phyloP scores from a whole-genome alignment of 768 basidiomycete genomes.

The Rhizopogon salebrosus region DNA sequence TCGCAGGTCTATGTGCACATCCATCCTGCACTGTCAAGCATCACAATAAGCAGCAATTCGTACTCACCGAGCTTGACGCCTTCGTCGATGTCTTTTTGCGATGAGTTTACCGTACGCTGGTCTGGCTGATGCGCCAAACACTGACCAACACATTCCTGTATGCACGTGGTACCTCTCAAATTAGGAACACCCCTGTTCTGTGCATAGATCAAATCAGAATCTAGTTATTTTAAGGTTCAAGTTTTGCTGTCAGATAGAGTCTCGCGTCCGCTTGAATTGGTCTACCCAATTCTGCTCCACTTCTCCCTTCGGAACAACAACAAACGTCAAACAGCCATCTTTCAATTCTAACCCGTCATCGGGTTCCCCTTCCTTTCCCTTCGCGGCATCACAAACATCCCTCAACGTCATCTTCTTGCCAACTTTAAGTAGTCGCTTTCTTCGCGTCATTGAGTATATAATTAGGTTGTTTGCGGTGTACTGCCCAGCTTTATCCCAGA shows the following conservation, averaged over 20 bases:
- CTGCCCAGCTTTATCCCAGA: conserved; percentile 72
- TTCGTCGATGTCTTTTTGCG: conserved; percentile 38
- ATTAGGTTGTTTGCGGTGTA: conserved; percentile 62
- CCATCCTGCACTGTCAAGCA: conserved; percentile 10
- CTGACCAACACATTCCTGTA: conserved; percentile 16
- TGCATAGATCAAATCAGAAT: too few species aligned
- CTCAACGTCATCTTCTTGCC: conserved; percentile 85
- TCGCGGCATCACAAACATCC: conserved; percentile 66
- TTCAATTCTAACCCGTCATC: conserved; percentile 81
- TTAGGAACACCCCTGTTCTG: not conserved
- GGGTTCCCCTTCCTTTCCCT: conserved; percentile 51
- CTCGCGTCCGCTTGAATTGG: conserved; percentile 66
- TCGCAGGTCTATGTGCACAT: conserved; percentile 15
- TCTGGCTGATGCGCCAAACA: conserved; percentile 22
- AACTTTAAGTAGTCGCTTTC: conserved; percentile 79
- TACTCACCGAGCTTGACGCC: conserved; percentile 70
- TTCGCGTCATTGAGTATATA: conserved; percentile 78
- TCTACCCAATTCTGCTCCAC: conserved; percentile 83
- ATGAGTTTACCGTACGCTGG: conserved; percentile 6
- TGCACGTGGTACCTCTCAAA: not conserved
- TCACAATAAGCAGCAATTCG: conserved; percentile 26
- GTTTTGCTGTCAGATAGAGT: conserved; percentile 9
- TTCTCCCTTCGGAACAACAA: conserved; percentile 70
- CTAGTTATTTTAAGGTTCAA: too few species aligned
- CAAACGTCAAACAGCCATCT: conserved; percentile 78